Evolutionary conservation across 495 filamentous ascomycete genomes (phyloP).

Genomic region (Immersiella caudata): DNA sequence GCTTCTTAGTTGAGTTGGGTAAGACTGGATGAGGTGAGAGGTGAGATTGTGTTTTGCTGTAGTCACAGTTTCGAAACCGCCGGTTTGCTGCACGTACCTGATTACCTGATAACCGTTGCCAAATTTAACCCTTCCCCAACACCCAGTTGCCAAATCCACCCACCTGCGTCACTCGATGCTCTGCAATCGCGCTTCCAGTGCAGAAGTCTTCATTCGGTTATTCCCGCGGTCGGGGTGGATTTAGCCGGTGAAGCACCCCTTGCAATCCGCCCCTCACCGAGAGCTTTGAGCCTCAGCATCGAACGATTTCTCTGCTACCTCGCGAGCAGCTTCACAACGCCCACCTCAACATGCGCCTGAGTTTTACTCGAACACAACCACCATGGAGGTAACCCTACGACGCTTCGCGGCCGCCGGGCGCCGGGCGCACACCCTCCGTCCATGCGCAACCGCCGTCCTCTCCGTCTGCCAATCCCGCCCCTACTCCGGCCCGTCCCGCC

Average conservation of each 20-base stretch:
- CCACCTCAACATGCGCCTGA: slow-evolving; percentile 22
- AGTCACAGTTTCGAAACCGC: background rate
- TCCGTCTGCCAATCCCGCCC: slow-evolving; percentile 23
- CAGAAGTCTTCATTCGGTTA: background rate
- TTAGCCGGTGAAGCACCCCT: slow-evolving; percentile 8
- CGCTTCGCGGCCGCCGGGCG: slow-evolving; percentile 27
- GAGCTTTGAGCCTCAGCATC: slow-evolving; percentile 20
- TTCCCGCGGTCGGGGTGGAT: background rate
- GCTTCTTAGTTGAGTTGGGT: background rate
- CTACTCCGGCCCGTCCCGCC: slow-evolving; percentile 78
- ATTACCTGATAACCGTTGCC: background rate
- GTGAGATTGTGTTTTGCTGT: background rate
- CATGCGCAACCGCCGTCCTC: background rate
- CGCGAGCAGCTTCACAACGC: slow-evolving; percentile 1
- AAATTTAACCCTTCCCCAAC: background rate
- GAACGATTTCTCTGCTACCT: slow-evolving; percentile 20
- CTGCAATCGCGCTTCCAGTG: background rate
- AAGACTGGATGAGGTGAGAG: background rate
- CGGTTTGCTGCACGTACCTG: background rate
- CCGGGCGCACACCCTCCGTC: slow-evolving; percentile 16
- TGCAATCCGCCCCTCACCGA: background rate
- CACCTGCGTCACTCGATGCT: background rate
- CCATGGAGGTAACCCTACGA: slow-evolving; percentile 37
- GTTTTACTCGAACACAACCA: slow-evolving; percentile 15
- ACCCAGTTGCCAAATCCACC: background rate